Percentiles rank a stretch among this genome's conserved stretches.
Evolutionary conservation across 2,329 filamentous ascomycete genomes (phyloP).

Genomic region (Fusarium albosuccineum): DNA sequence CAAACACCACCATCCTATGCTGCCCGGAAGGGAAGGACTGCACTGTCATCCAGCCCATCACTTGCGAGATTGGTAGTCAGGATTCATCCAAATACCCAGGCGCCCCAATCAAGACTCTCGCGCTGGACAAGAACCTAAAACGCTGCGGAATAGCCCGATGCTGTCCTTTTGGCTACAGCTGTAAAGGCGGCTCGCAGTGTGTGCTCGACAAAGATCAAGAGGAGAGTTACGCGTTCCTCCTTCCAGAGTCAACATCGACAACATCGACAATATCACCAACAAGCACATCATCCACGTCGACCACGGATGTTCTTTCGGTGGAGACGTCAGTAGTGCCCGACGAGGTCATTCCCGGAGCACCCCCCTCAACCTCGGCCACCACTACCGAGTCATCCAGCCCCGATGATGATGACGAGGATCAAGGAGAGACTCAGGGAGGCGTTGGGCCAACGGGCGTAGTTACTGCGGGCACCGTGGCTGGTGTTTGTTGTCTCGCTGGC

Average conservation of each 20-base stretch:
- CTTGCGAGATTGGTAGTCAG: slow-evolving; percentile 37
- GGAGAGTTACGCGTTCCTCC: slow-evolving; percentile 37
- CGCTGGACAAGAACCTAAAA: slow-evolving; percentile 33
- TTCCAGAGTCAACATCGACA: slow-evolving; percentile 29
- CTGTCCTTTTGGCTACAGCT: slow-evolving; percentile 46
- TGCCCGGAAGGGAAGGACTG: slow-evolving; percentile 42
- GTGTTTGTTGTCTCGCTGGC: slow-evolving; percentile 40
- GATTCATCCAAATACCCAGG: slow-evolving; percentile 33
- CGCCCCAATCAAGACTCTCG: slow-evolving; percentile 40
- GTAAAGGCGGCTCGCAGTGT: slow-evolving; percentile 33
- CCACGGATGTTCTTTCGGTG: slow-evolving; percentile 26
- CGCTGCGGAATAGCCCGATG: slow-evolving; percentile 36
- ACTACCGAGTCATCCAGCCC: slow-evolving; percentile 22
- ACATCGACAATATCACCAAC: neutral
- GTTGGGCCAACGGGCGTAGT: slow-evolving; percentile 39
- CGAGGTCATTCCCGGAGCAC: slow-evolving; percentile 10
- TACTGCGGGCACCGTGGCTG: slow-evolving; percentile 42
- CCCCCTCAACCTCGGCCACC: slow-evolving; percentile 21
- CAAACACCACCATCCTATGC: slow-evolving; percentile 45
- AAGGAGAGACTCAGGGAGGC: slow-evolving; percentile 16
- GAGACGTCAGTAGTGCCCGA: slow-evolving; percentile 38
- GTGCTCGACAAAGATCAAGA: slow-evolving; percentile 40
- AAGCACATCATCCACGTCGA: slow-evolving; percentile 17
- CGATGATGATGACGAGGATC: slow-evolving; percentile 17
- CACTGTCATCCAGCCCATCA: slow-evolving; percentile 39